Evolutionary conservation across 768 basidiomycete genomes (phyloP).

Genomic region (Lactarius quietus): DNA sequence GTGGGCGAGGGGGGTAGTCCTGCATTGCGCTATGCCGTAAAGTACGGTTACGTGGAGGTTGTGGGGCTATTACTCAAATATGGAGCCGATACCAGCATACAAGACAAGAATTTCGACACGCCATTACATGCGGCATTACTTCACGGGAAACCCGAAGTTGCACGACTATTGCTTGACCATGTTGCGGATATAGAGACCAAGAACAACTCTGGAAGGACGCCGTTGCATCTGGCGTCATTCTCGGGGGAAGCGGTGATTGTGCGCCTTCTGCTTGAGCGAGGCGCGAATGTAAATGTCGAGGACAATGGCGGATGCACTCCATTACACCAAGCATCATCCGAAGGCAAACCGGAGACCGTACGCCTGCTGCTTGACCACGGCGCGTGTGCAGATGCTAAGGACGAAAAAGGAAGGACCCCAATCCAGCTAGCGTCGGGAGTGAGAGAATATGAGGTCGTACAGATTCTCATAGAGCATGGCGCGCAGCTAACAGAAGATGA

Average conservation of each 20-base stretch:
- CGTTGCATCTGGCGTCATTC: too few species aligned
- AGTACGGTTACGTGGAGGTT: neutral
- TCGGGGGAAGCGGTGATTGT: neutral
- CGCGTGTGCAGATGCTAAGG: too few species aligned
- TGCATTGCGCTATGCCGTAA: neutral
- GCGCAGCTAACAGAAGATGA: neutral
- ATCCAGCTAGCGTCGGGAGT: neutral
- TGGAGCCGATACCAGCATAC: neutral
- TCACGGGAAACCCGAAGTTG: too few species aligned
- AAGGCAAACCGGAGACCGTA: fast-evolving
- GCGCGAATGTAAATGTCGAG: neutral
- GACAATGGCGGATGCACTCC: neutral
- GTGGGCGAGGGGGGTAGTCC: neutral
- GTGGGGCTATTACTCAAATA: neutral
- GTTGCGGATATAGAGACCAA: too few species aligned
- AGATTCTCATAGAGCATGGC: neutral
- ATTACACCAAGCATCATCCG: neutral
- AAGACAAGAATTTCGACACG: neutral
- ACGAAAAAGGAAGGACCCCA: neutral
- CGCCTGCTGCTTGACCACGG: too few species aligned
- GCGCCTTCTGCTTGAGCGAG: neutral
- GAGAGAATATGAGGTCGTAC: neutral
- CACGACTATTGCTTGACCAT: neutral
- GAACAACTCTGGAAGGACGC: too few species aligned
- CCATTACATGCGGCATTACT: neutral